Evolutionary conservation across 1,284 basidiomycete species (phyloP).

Genomic region (Heterobasidion irregulare): DNA sequence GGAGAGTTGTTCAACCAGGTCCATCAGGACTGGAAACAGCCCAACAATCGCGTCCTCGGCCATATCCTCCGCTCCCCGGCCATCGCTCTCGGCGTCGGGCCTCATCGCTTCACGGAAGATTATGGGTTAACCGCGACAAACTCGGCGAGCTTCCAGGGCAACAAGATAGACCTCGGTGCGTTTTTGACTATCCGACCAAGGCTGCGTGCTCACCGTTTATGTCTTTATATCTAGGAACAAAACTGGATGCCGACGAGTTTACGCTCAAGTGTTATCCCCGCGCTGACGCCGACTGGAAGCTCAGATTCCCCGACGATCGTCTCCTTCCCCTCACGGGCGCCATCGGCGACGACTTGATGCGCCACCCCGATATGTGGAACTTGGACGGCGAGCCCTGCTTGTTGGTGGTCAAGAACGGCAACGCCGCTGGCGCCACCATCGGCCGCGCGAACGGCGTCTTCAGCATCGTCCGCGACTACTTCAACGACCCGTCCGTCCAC

Average conservation of each 20-base stretch:
- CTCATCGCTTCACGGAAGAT: constrained; percentile 21
- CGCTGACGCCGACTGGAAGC: constrained; percentile 15
- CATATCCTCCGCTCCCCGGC: constrained; percentile 21
- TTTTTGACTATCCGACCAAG: constrained; percentile 8
- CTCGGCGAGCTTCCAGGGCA: constrained; percentile 20
- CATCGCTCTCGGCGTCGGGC: constrained; percentile 12
- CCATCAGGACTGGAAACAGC: constrained; percentile 17
- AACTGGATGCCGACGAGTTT: constrained; percentile 13
- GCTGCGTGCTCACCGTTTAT: background rate
- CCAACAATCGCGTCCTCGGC: constrained; percentile 20
- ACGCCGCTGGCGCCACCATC: constrained; percentile 23
- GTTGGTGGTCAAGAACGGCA: constrained; percentile 26
- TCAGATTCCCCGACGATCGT: constrained; percentile 22
- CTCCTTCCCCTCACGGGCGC: constrained; percentile 21
- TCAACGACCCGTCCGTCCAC: constrained; percentile 9
- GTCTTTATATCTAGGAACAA: constrained; percentile 15
- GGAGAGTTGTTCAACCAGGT: constrained; percentile 16
- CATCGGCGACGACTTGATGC: constrained; percentile 21
- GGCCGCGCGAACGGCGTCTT: constrained; percentile 20
- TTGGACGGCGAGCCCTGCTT: constrained; percentile 16
- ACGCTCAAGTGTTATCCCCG: constrained; percentile 15
- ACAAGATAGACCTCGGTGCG: constrained; percentile 23
- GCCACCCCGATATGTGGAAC: constrained; percentile 18
- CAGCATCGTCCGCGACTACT: constrained; percentile 23
- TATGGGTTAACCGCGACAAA: constrained; percentile 22